Base-by-base conservation (phyloP, 345 rosid species). In the Sonneratia alba region DNA sequence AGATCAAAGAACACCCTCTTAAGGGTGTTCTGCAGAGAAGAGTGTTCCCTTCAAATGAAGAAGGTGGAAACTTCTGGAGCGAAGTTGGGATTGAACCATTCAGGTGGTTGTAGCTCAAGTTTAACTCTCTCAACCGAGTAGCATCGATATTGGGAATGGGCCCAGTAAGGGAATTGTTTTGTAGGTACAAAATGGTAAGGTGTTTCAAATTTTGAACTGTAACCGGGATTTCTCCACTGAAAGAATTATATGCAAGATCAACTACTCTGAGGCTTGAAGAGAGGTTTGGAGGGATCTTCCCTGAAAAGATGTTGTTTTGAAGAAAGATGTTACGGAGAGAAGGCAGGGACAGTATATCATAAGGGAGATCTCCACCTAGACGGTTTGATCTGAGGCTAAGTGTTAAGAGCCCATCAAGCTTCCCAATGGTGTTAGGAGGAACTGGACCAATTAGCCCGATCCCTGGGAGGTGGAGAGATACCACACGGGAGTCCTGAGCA, bases 241-340 rank as follows among this genome's bases (percentile, higher is more conserved):
- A 78, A 70, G 84, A 82, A 80, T 95, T 95, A 79, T 79, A 80
- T 68, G 97, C 92, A 68, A 95, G 87, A 80, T 92, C 97, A 67
- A 92, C 85, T 69, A 81, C 84, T 51, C 70, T 68, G 74, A 92
- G 86, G 73, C 80, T 82, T 6, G 70, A 76, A 42, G 97, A 80
- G 63, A 86, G 79, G 16, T 79, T 71, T 8, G 85, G 78, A 48
- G 97, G 97, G 47, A 95, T 84, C 38, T 74, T 65, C 15, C 97
- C 93, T 15, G 99, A 90, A 71, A 95, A 83, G 81, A 87, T 87
- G 85, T 95, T 95, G 51, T 79, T 74, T 63, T 95, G 97, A 77
- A 95, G 93, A 82, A 76, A 87, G 51, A 90, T 14, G 34, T 72
- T 81, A 16, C 75, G 86, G 77, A 95, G 87, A 7, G 88, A 89